Percentiles rank a stretch among this genome's conserved stretches.
phyloP scores from a whole-genome alignment of 2,329 filamentous ascomycete genomes.

The Hypoxylon sp. region DNA sequence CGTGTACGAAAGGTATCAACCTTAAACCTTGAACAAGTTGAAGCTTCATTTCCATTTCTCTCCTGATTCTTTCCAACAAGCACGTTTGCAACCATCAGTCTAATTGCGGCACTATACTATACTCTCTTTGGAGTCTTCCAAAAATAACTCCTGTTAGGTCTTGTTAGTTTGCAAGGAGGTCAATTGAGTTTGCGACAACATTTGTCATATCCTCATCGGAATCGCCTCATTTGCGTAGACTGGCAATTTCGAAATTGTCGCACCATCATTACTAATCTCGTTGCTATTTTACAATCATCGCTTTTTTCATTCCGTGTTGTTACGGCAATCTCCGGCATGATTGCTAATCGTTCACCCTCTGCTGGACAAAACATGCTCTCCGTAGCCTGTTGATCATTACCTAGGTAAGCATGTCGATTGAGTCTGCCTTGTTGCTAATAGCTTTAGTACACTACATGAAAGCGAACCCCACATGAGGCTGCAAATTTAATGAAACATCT shows the following conservation, averaged over 20 bases:
- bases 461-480: constrained; percentile 40
- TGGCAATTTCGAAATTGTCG: constrained; percentile 1
- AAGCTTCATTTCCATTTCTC: neutral
- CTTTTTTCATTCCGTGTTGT: constrained; percentile 6
- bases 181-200: neutral
- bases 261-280: constrained; percentile 4
- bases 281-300: constrained; percentile 2
- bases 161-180: neutral
- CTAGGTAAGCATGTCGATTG: neutral
- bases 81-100: neutral
- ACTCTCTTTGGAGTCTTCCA: neutral
- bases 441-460: constrained; percentile 11
- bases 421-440: constrained; percentile 4
- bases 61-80: constrained; percentile 10
- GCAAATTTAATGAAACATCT: constrained; percentile 39
- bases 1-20: constrained; percentile 11
- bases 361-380: constrained; percentile 3
- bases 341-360: constrained; percentile 6
- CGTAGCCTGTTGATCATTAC: neutral
- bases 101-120: too few relatives aligned
- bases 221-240: constrained; percentile 15
- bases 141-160: too few relatives aligned
- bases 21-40: constrained; percentile 8
- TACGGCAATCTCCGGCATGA: constrained; percentile 13
- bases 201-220: neutral